phyloP scores from a whole-genome alignment of 2,329 filamentous ascomycete genomes.

The Ascochyta fabae region DNA sequence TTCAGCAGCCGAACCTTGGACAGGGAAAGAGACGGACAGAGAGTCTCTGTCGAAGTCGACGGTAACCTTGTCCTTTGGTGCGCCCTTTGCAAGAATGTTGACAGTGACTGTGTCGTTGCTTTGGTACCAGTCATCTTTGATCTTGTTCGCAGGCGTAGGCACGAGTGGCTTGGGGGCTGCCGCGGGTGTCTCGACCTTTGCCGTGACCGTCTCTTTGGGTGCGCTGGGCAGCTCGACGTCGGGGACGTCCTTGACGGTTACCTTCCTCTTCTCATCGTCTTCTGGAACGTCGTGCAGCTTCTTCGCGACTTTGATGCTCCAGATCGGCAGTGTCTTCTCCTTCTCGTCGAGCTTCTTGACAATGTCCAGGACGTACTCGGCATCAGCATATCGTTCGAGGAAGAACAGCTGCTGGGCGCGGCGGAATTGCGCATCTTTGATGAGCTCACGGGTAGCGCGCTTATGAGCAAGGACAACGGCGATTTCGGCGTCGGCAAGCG shows the following conservation, averaged over 20 bases:
- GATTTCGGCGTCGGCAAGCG: slow-evolving; percentile 55
- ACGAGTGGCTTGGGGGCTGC: slow-evolving; percentile 33
- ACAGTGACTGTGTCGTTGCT: slow-evolving; percentile 66
- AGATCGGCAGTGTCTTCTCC: slow-evolving; percentile 62
- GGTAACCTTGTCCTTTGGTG: slow-evolving; percentile 62
- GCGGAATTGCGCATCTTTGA: slow-evolving; percentile 82
- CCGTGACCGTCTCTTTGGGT: slow-evolving; percentile 10
- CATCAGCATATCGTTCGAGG: slow-evolving; percentile 75
- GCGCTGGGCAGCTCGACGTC: slow-evolving; percentile 54
- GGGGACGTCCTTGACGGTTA: slow-evolving; percentile 59
- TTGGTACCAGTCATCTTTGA: slow-evolving; percentile 74
- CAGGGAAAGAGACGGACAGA: slow-evolving; percentile 65
- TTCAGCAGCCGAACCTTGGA: slow-evolving; percentile 57
- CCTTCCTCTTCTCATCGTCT: slow-evolving; percentile 54
- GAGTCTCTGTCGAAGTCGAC: slow-evolving; percentile 60
- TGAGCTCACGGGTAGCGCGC: slow-evolving; percentile 75
- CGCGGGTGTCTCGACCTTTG: slow-evolving; percentile 3
- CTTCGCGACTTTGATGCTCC: slow-evolving; percentile 62
- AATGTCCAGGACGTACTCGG: slow-evolving; percentile 70
- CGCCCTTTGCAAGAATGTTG: slow-evolving; percentile 70
- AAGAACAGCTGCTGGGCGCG: slow-evolving; percentile 76
- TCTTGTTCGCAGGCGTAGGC: slow-evolving; percentile 61
- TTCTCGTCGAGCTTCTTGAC: slow-evolving; percentile 61
- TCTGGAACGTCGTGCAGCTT: slow-evolving; percentile 60
- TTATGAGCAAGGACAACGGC: slow-evolving; percentile 70